Percentiles rank a stretch among this genome's conserved stretches.
Conservation (phyloP, 306 rosid genomes). For the Senna siamea region DNA sequence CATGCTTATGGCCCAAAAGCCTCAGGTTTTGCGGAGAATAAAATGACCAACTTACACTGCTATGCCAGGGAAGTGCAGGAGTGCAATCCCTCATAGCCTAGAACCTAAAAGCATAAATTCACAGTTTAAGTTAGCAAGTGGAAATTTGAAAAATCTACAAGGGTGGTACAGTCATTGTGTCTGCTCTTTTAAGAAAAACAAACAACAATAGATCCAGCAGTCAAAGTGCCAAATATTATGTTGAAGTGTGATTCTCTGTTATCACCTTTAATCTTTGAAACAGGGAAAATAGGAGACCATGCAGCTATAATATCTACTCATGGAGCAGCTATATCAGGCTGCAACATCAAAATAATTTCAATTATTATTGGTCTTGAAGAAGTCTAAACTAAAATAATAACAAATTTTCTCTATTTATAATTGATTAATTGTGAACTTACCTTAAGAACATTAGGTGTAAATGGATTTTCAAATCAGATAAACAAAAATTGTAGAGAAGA, state of each 20-base stretch:
- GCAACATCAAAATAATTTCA: not conserved
- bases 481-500: too few relatives aligned
- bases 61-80: constrained; percentile 93
- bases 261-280: not conserved
- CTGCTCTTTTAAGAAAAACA: constrained; percentile 20
- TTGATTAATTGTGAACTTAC: too few relatives aligned
- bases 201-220: not conserved
- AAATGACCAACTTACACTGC: constrained; percentile 77
- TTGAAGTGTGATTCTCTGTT: not conserved
- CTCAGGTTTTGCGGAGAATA: constrained; percentile 24
- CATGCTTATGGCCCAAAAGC: constrained; percentile 26
- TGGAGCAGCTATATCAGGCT: constrained; percentile 51
- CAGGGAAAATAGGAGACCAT: constrained; percentile 19
- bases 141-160: constrained; percentile 29
- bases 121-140: constrained; percentile 1
- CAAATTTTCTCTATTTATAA: too few relatives aligned
- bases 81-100: constrained; percentile 96
- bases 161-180: constrained; percentile 6
- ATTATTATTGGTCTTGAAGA: too few relatives aligned
- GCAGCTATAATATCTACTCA: constrained; percentile 51
- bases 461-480: too few relatives aligned
- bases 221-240: constrained; percentile 41
- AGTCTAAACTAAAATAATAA: too few relatives aligned
- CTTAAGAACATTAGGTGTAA: constrained; percentile 49
- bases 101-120: constrained; percentile 66